A percentile compares a stretch with the other conserved stretches of the same genome.
These are phyloP conservation scores for Edaphochlamys debaryana DNA, from an alignment of 139 green algal species.

Conservation along the genomic window DNA sequence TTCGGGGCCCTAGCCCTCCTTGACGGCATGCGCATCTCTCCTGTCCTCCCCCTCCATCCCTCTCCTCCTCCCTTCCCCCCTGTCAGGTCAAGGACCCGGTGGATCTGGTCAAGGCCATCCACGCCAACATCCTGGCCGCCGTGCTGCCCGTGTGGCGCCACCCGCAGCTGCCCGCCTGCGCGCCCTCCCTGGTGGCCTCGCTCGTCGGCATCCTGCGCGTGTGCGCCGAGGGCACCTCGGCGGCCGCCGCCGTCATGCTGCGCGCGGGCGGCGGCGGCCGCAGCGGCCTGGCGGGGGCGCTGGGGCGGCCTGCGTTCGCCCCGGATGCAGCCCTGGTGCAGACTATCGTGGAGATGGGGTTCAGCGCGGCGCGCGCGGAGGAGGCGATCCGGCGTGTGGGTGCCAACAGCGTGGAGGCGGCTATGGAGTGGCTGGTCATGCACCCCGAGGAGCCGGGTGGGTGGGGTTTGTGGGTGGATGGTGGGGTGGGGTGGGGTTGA, in stretches of 20 bases:
- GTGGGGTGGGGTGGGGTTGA: no score
- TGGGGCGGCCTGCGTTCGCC: slow-evolving; percentile 22
- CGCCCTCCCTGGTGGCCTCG: slow-evolving; percentile 47
- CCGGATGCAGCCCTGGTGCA: slow-evolving; percentile 68
- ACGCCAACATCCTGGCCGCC: slow-evolving; percentile 64
- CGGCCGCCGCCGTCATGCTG: slow-evolving; percentile 30
- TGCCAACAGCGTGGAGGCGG: slow-evolving; percentile 86
- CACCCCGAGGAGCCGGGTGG: slow-evolving; percentile 81
- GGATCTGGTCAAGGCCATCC: slow-evolving; percentile 66
- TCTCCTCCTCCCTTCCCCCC: not conserved
- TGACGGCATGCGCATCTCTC: not conserved
- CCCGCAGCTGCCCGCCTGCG: slow-evolving; percentile 47
- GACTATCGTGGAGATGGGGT: slow-evolving; percentile 93
- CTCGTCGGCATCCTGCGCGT: slow-evolving; percentile 70
- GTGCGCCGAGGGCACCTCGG: slow-evolving; percentile 60
- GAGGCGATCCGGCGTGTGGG: slow-evolving; percentile 81
- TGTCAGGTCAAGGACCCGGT: slow-evolving; percentile 56
- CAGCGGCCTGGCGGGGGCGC: slow-evolving; percentile 1
- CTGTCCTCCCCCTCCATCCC: no score
- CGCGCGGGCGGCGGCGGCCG: not conserved
- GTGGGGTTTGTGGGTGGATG: no score
- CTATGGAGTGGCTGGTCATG: slow-evolving; percentile 93
- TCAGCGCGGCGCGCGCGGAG: slow-evolving; percentile 73
- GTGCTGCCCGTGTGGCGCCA: slow-evolving; percentile 86
- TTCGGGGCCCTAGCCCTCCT: no score